A percentile compares a stretch with the other conserved stretches of the same genome.
phyloP scores from a whole-genome alignment of 129 eudicot species.

The Solidago caesia region DNA sequence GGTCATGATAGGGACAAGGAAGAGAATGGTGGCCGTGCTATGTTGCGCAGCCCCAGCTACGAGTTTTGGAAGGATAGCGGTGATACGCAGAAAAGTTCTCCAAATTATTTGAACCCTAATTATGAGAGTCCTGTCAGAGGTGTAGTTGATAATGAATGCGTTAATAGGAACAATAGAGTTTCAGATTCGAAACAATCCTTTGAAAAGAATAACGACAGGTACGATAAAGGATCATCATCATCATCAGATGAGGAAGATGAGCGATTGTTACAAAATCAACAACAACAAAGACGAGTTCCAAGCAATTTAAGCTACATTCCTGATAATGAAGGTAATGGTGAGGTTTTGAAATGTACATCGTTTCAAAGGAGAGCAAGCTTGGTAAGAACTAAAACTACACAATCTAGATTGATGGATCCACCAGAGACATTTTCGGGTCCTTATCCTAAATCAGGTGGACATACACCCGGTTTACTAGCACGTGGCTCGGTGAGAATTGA shows the following conservation, averaged over 20 bases:
- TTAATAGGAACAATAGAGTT: constrained; percentile 2
- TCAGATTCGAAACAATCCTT: constrained; percentile 28
- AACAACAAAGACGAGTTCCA: constrained; percentile 31
- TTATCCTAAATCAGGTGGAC: constrained; percentile 16
- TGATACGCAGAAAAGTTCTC: not conserved
- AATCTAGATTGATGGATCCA: constrained; percentile 62
- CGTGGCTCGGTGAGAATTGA: constrained; percentile 22
- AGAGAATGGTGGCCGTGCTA: not conserved
- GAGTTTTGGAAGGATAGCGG: constrained; percentile 14
- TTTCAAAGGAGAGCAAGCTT: constrained; percentile 48
- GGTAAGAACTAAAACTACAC: constrained; percentile 46
- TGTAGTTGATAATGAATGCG: constrained; percentile 3
- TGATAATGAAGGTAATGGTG: constrained; percentile 23
- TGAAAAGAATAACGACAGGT: constrained; percentile 26
- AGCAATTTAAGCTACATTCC: constrained; percentile 26
- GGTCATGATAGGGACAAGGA: constrained; percentile 13
- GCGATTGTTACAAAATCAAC: constrained; percentile 16
- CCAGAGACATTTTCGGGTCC: constrained; percentile 31
- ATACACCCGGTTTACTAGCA: constrained; percentile 26
- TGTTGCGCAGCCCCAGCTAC: not conserved
- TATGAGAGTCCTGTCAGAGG: constrained; percentile 31
- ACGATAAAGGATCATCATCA: not conserved
- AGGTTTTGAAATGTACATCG: constrained; percentile 69
- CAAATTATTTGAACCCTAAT: constrained; percentile 11
- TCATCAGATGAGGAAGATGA: constrained; percentile 23